These are phyloP conservation scores for Pseudomassariella vexata DNA, from an alignment of 2,329 filamentous ascomycete species.

Conservation along the genomic window DNA sequence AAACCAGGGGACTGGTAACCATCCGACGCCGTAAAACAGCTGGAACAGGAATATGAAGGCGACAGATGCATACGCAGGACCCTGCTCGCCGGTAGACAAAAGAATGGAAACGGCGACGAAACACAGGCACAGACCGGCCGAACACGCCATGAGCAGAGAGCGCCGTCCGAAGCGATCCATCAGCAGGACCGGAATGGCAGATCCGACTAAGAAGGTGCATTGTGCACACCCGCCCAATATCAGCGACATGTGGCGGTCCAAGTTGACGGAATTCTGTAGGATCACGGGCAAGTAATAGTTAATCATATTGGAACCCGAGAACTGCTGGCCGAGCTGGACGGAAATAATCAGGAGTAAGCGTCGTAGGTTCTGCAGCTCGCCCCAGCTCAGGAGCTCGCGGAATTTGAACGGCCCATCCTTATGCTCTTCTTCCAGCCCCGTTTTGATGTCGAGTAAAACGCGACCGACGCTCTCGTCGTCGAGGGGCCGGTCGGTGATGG, in stretches of 20 bases:
- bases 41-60: slow-evolving; percentile 40
- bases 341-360: slow-evolving; percentile 19
- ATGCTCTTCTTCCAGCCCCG: slow-evolving; percentile 12
- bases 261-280: slow-evolving; percentile 29
- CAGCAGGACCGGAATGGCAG: slow-evolving; percentile 31
- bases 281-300: slow-evolving; percentile 31
- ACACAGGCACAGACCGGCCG: slow-evolving; percentile 34
- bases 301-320: slow-evolving; percentile 20
- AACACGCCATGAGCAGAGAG: slow-evolving; percentile 31
- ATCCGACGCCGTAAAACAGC: slow-evolving; percentile 32
- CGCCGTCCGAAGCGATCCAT: slow-evolving; percentile 36
- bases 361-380: slow-evolving; percentile 17
- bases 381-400: slow-evolving; percentile 15
- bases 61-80: slow-evolving; percentile 32
- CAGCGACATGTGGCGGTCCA: slow-evolving; percentile 41
- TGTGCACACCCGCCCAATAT: slow-evolving; percentile 42
- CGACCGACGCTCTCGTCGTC: slow-evolving; percentile 12
- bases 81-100: slow-evolving; percentile 23
- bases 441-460: slow-evolving; percentile 12
- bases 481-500: slow-evolving; percentile 10
- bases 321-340: slow-evolving; percentile 21
- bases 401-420: slow-evolving; percentile 14
- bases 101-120: slow-evolving; percentile 33
- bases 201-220: slow-evolving; percentile 32
- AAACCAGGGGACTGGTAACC: slow-evolving; percentile 29